These are phyloP conservation scores for Aureobasidium sp. DNA, from an alignment of 2,329 filamentous ascomycete species.

Conservation along the genomic window DNA sequence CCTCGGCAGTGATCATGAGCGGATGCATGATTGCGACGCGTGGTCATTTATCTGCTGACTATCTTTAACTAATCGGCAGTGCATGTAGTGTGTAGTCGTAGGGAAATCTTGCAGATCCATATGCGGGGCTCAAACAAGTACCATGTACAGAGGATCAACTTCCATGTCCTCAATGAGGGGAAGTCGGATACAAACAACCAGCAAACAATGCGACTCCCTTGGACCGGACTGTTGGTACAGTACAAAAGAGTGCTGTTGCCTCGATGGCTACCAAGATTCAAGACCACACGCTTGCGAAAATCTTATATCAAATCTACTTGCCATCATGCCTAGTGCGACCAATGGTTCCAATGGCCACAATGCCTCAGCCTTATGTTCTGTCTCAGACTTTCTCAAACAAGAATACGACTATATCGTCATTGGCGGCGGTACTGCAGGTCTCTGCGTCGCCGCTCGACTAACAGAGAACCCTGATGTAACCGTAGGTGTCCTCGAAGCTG, in stretches of 20 bases:
- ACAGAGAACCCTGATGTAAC: conserved; percentile 18
- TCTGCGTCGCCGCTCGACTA: conserved; percentile 20
- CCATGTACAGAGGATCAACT: not conserved
- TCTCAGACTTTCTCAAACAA: conserved; percentile 21
- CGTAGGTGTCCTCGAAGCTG: conserved; percentile 31
- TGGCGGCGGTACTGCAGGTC: conserved; percentile 18
- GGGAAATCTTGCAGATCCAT: not conserved
- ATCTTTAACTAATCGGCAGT: not conserved
- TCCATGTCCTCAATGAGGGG: not conserved
- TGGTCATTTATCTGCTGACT: not conserved
- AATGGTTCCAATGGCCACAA: not conserved
- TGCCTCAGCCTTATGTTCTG: conserved; percentile 12
- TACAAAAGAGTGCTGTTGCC: not conserved
- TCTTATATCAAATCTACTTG: not conserved
- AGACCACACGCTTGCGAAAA: no score
- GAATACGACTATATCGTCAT: conserved; percentile 24
- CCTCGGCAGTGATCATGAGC: no score
- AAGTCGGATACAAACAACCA: not conserved
- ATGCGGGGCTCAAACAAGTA: not conserved
- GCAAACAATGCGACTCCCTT: not conserved
- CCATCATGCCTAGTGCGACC: not conserved
- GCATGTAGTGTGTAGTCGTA: not conserved
- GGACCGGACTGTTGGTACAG: not conserved
- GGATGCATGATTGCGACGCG: no score
- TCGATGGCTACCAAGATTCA: not conserved